Conservation (phyloP, 1,284 basidiomycete species). For the Trametes sp. region DNA sequence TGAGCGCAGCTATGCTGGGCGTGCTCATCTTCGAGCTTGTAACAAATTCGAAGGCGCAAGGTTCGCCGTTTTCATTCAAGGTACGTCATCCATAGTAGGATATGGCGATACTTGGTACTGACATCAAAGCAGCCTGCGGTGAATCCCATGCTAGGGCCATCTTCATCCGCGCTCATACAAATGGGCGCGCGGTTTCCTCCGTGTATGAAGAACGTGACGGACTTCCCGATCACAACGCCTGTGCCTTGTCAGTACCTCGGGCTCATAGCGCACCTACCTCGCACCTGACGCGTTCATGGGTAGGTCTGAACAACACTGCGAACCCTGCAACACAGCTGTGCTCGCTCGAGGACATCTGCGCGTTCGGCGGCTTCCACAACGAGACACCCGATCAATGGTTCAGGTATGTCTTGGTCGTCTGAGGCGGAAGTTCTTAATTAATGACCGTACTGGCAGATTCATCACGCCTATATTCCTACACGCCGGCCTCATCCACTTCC, state of each 20-base stretch:
- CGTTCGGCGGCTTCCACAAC: conserved; percentile 83
- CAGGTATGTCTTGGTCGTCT: conserved; percentile 54
- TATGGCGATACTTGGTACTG: conserved; percentile 3
- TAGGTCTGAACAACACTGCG: conserved; percentile 79
- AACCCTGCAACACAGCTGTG: conserved; percentile 78
- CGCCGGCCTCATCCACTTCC: conserved; percentile 89
- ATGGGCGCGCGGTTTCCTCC: conserved; percentile 93
- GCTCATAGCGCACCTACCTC: not conserved
- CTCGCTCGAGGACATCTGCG: conserved; percentile 85
- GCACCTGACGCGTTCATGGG: not conserved
- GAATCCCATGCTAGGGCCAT: conserved; percentile 94
- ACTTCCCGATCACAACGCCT: conserved; percentile 63
- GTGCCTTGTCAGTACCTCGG: conserved; percentile 71
- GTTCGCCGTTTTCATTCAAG: conserved; percentile 83
- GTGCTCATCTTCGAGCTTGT: conserved; percentile 85
- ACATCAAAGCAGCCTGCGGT: conserved; percentile 50
- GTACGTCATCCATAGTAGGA: conserved; percentile 44
- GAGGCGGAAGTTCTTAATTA: not conserved
- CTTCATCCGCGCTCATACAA: conserved; percentile 84
- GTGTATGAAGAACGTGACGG: conserved; percentile 81
- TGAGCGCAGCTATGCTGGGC: conserved; percentile 73
- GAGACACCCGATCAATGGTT: conserved; percentile 85
- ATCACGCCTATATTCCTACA: conserved; percentile 91
- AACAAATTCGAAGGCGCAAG: conserved; percentile 75
- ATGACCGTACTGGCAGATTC: conserved; percentile 59